phyloP scores from a whole-genome alignment of 176 grass and related monocot species.

The Guadua angustifolia region DNA sequence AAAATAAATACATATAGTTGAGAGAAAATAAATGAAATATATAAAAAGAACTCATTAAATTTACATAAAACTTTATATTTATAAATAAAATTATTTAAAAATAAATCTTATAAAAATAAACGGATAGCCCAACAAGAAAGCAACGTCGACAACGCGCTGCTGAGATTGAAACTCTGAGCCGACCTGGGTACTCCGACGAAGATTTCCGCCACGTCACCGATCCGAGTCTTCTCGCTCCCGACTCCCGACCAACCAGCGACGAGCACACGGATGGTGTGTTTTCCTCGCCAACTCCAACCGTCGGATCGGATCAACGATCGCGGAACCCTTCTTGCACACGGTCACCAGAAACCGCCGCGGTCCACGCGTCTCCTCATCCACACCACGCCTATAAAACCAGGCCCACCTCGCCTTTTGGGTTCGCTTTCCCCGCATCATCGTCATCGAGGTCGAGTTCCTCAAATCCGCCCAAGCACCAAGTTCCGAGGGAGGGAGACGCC shows the following conservation, averaged over 20 bases:
- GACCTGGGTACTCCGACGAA: too few species aligned
- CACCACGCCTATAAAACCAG: not conserved
- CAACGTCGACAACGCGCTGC: too few species aligned
- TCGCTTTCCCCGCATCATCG: not conserved
- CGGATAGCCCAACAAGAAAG: too few species aligned
- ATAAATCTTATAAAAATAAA: too few species aligned
- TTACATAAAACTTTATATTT: too few species aligned
- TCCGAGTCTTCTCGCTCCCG: not conserved
- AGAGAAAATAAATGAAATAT: too few species aligned
- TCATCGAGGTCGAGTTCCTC: not conserved
- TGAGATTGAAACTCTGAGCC: too few species aligned
- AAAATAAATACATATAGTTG: too few species aligned
- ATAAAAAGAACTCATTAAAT: too few species aligned
- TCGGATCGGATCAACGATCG: not conserved
- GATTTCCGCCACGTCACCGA: not conserved
- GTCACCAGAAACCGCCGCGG: constrained; percentile 33
- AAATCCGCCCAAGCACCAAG: not conserved
- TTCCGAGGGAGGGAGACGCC: not conserved
- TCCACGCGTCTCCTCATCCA: constrained; percentile 24
- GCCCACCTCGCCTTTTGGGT: fast-evolving
- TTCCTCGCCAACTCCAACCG: constrained; percentile 7
- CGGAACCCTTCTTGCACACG: not conserved
- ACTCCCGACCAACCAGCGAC: not conserved
- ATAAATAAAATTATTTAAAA: too few species aligned
- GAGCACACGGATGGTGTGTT: constrained; percentile 67